Evolutionary conservation across 2,329 filamentous ascomycete genomes (phyloP).

Genomic region (Fusarium tanahbumbuense): DNA sequence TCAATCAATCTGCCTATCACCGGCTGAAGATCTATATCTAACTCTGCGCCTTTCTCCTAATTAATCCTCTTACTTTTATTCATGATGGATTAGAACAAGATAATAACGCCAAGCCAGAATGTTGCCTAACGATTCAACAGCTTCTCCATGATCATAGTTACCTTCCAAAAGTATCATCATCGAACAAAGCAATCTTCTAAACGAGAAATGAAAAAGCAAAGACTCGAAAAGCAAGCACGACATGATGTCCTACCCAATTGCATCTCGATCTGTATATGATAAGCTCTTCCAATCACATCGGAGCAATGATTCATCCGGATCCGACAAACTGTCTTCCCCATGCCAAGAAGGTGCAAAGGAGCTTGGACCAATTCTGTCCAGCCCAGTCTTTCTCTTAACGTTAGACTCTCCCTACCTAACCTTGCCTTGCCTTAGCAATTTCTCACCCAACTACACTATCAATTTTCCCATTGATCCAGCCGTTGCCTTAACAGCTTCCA

Average conservation of each 20-base stretch:
- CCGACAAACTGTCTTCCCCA: slow-evolving; percentile 20
- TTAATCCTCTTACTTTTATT: neutral
- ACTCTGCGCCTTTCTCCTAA: neutral
- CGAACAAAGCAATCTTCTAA: neutral
- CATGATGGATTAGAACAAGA: neutral
- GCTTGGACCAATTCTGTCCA: slow-evolving; percentile 46
- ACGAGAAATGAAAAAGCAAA: slow-evolving; percentile 2
- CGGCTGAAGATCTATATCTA: neutral
- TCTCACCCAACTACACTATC: slow-evolving; percentile 56
- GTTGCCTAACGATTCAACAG: neutral
- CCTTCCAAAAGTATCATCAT: neutral
- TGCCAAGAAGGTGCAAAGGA: slow-evolving; percentile 9
- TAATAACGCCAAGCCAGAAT: neutral
- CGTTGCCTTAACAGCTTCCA: slow-evolving; percentile 52
- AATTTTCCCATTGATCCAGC: slow-evolving; percentile 55
- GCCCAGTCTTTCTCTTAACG: slow-evolving; percentile 38
- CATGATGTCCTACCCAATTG: neutral
- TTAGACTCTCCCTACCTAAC: slow-evolving; percentile 22
- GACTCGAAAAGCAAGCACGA: neutral
- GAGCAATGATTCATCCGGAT: slow-evolving; percentile 23
- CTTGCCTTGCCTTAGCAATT: slow-evolving; percentile 44
- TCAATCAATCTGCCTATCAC: neutral
- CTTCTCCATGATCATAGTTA: neutral
- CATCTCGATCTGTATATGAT: neutral
- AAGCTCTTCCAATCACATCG: neutral